Base-by-base conservation (phyloP, 306 rosid genomes). In the Quercus variabilis region DNA sequence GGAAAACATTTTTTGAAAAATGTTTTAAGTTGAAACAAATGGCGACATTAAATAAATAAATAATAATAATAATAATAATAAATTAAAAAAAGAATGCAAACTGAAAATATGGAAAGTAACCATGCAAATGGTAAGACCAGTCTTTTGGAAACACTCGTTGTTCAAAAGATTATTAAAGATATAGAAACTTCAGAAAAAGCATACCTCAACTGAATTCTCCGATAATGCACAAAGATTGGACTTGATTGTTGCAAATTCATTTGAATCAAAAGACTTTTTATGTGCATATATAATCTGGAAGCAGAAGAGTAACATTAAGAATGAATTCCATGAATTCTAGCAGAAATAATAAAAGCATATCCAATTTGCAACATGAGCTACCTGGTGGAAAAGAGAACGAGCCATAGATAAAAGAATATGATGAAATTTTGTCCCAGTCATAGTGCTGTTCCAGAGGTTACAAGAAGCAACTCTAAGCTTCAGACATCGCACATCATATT, bases 381-480 rank as follows among this genome's bases (percentile, higher is more conserved):
- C 98, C 97, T 91, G 97, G 85, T 88, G 92, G 81, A 95, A 88
- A 90, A 95, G 92, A 70, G 74, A 74, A 60, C 87, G 86, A 35
- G 89, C 97, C 79, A 93, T 80, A 58, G 89, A 87, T 69, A 87
- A 80, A 86, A 92, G 90, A 77, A 90, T 91, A 35, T 62, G 10
- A 41, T 87, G 85, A 31, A 90, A 73, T 69, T 86, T 59, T 15
- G 74, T 74, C 77, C 92, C 97, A 59, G 69, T 75, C 33, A 74
- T 82, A 69, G 87, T 86, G 80, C 90, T 82, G 49, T 26, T 71
- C 99, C 99, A 95, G 74, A 95, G 81, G 83, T 85, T 88, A 71
- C 79, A 80, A 30, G 90, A 79, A 46, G 94, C 88, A 55, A 83
- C 89, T 85, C 90, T 93, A 85, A 73, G 80, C 92, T 92, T 89